Evolutionary conservation across 495 filamentous ascomycete genomes (phyloP), one percentile per base, ranked within the genome.

Genomic region (Hyaloscypha finlandica): DNA sequence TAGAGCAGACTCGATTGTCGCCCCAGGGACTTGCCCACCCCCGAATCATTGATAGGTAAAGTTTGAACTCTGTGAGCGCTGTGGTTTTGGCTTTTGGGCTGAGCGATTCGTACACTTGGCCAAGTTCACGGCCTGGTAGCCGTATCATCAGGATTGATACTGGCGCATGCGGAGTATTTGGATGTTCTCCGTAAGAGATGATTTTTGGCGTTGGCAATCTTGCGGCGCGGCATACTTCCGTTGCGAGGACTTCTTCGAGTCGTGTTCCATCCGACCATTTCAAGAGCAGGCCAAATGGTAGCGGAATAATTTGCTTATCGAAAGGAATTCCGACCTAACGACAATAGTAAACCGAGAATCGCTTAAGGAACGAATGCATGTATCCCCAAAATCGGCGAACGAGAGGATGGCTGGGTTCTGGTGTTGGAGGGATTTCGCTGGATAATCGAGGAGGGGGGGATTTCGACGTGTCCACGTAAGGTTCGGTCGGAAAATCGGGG

Each of bases 211-310:
- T 76, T 37, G 78, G 78, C 39, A 80, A 73, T 4, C 77, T 78
- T 31, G 78, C 77, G 59, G 73, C 64, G 67, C 70, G 57, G 1
- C 76, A 77, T 61, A 80, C 73, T 68, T 77, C 65, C 74, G 79
- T 83, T 33, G 77, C 70, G 32, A 71, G 58, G 12, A 73, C 78
- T 63, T 83, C 79, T 66, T 80, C 78, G 25, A 79, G 45, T n/a
- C 75, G 71, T 9, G 76, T 81, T 22, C 77, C 67, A 66, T 81
- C 74, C 30, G 77, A 75, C 77, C 78, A 81, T 73, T 83, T 81
- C 67, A 79, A 48, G 30, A 79, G 68, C 37, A 77, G 67, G 8
- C 72, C 73, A 67, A 78, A 78, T 42, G 65, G 74, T 65, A 76
- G 69, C 35, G 70, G 59, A 58, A 70, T 64, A 65, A 77, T 74